Evolutionary conservation across 1,139 yeast genomes (phyloP).

Genomic region (Nakaseomyces glabratus): DNA sequence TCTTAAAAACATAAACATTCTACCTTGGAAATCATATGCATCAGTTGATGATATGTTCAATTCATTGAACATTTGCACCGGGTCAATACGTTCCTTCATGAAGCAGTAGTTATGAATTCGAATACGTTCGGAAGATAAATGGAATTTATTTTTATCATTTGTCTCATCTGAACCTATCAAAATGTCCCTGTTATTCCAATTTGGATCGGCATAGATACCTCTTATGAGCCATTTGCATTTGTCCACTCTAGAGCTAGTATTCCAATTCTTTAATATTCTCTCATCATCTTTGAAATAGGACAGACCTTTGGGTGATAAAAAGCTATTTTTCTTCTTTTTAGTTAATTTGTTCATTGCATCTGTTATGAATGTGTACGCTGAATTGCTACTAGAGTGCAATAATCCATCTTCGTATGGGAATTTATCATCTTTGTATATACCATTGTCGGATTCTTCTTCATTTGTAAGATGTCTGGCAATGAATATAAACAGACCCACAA

Average conservation of each 20-base stretch:
- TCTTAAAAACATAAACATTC: constrained; percentile 21
- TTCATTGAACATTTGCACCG: constrained; percentile 4
- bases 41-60: constrained; percentile 1
- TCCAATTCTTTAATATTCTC: too few species aligned
- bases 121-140: constrained; percentile 16
- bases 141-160: constrained; percentile 13
- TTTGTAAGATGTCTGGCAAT: too few species aligned
- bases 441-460: too few species aligned
- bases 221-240: constrained; percentile 1
- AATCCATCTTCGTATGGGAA: too few species aligned
- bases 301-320: too few species aligned
- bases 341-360: too few species aligned
- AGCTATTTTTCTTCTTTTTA: too few species aligned
- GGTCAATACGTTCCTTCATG: constrained; percentile 8
- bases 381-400: too few species aligned
- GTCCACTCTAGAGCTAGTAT: constrained; percentile 1
- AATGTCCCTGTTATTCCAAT: constrained; percentile 17
- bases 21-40: constrained; percentile 12
- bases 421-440: too few species aligned
- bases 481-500: too few species aligned
- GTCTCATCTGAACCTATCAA: constrained; percentile 12
- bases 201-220: constrained; percentile 9
- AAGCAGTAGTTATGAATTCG: constrained; percentile 21
- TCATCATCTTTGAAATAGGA: too few species aligned
- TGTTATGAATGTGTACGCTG: too few species aligned